Evolutionary conservation across 2,329 filamentous ascomycete species (phyloP).

Genomic region (Hansfordia pulvinata): DNA sequence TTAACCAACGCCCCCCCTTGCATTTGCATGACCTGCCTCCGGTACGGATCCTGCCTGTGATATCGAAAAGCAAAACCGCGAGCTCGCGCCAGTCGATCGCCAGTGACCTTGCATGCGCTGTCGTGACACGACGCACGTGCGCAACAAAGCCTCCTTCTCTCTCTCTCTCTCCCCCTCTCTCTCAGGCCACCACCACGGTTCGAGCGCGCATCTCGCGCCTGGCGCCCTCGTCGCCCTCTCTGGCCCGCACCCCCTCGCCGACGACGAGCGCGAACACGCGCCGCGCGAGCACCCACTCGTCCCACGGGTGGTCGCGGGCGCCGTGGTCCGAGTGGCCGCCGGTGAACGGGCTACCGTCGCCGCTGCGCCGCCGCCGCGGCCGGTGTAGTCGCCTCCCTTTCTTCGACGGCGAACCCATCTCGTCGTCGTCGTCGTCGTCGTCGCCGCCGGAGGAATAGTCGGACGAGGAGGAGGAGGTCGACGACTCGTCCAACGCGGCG

Average conservation of each 20-base stretch:
- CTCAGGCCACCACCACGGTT: conserved; percentile 11
- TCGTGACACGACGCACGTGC: too few relatives aligned
- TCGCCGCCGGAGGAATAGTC: not conserved
- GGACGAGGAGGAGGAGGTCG: too few relatives aligned
- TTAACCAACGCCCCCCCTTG: too few relatives aligned
- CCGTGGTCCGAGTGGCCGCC: conserved; percentile 1
- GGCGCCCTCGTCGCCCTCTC: conserved; percentile 9
- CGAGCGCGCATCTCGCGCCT: conserved; percentile 6
- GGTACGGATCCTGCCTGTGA: too few relatives aligned
- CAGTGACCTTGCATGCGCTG: too few relatives aligned
- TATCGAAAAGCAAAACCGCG: too few relatives aligned
- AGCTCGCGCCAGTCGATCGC: too few relatives aligned
- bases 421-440: conserved; percentile 4
- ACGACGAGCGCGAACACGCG: conserved; percentile 39
- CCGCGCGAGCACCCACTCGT: conserved; percentile 32
- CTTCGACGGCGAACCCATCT: conserved; percentile 10
- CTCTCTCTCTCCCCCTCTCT: too few relatives aligned
- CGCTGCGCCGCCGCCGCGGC: conserved; percentile 32
- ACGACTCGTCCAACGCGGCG: too few relatives aligned
- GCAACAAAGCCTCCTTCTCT: too few relatives aligned
- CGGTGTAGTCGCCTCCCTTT: conserved; percentile 42
- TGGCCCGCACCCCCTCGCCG: conserved; percentile 33
- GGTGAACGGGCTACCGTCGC: conserved; percentile 14
- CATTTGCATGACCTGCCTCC: too few relatives aligned
- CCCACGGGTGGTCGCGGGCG: conserved; percentile 28